These are phyloP conservation scores for Aspergillus diversus DNA, from an alignment of 495 filamentous ascomycete genomes.

Conservation along the genomic window DNA sequence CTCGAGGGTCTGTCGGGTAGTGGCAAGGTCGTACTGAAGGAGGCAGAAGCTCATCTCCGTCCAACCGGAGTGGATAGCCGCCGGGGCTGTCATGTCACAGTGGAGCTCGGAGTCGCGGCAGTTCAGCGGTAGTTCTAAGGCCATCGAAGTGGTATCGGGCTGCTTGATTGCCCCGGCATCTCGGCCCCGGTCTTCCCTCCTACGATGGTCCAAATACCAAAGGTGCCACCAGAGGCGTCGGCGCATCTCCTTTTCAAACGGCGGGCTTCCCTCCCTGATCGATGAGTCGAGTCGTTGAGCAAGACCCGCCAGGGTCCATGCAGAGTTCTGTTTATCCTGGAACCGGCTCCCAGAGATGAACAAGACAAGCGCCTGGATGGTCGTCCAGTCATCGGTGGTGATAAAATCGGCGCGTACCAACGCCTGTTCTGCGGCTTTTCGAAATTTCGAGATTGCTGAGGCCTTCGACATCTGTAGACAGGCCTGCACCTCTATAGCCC, in stretches of 20 bases:
- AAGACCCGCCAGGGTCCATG: constrained; percentile 17
- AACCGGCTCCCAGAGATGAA: constrained; percentile 13
- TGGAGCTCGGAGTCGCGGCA: constrained; percentile 12
- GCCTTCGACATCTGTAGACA: constrained; percentile 11
- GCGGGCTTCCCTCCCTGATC: not conserved
- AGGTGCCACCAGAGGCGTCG: constrained; percentile 20
- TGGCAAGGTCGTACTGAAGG: constrained; percentile 17
- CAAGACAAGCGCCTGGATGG: constrained; percentile 18
- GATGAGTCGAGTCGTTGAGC: constrained; percentile 14
- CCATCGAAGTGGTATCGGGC: not conserved
- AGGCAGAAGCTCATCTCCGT: constrained; percentile 22
- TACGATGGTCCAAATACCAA: constrained; percentile 21
- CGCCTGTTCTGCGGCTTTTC: constrained; percentile 10
- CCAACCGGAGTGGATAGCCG: constrained; percentile 8
- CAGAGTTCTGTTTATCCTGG: constrained; percentile 8
- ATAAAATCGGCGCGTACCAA: constrained; percentile 15
- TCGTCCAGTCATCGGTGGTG: constrained; percentile 9
- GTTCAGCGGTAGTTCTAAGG: constrained; percentile 11
- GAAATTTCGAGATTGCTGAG: constrained; percentile 11
- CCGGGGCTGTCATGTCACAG: not conserved
- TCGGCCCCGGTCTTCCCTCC: constrained; percentile 12
- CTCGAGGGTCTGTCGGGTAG: not conserved
- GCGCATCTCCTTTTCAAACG: constrained; percentile 12
- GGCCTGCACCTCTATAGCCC: constrained; percentile 4
- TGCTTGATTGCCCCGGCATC: not conserved